phyloP scores from a whole-genome alignment of 345 rosid species.

The Acer negundo region DNA sequence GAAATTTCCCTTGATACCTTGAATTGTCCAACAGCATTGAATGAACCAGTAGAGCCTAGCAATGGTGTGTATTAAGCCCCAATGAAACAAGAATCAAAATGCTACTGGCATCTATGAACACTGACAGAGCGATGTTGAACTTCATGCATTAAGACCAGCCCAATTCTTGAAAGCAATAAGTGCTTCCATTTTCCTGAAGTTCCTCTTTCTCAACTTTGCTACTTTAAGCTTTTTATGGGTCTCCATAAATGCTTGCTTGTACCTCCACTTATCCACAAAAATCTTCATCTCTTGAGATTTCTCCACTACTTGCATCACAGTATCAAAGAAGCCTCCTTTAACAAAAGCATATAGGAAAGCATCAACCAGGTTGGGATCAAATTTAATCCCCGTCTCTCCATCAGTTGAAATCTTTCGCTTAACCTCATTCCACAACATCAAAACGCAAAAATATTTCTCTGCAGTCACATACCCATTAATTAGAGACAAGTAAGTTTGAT shows the following conservation, averaged over 20 bases:
- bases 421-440: conserved; percentile 85
- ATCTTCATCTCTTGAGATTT: conserved; percentile 88
- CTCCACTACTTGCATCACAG: conserved; percentile 94
- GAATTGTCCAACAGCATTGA: background rate
- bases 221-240: conserved; percentile 89
- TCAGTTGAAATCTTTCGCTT: conserved; percentile 66
- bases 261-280: conserved; percentile 95
- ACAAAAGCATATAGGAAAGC: conserved; percentile 88
- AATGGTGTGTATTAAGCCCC: background rate
- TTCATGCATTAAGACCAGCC: conserved; percentile 86
- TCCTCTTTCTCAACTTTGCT: conserved; percentile 81
- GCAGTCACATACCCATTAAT: conserved; percentile 78
- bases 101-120: background rate
- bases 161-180: conserved; percentile 94
- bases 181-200: conserved; percentile 87
- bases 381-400: conserved; percentile 49
- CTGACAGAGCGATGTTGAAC: background rate
- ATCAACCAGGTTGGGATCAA: conserved; percentile 72
- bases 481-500: conserved; percentile 83
- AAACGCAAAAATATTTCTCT: conserved; percentile 73
- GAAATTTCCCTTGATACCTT: background rate
- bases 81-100: background rate
- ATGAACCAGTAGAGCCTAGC: background rate
- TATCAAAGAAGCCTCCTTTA: conserved; percentile 97
- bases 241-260: conserved; percentile 98